Conservation (phyloP, 1,284 basidiomycete species). For the Apiotrichum sp. region DNA sequence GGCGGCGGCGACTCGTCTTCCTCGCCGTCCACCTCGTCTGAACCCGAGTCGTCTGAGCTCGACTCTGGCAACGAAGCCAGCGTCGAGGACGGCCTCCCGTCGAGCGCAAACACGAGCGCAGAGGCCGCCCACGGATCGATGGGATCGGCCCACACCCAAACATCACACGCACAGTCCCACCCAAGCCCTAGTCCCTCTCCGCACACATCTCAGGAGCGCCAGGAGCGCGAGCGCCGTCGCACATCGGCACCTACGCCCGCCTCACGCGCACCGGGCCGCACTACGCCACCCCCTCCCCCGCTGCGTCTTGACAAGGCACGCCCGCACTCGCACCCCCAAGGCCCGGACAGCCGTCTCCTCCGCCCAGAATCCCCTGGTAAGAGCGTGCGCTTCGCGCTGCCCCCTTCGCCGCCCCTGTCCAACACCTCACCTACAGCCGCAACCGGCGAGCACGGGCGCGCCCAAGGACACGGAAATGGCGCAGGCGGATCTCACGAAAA, state of each 20-base stretch:
- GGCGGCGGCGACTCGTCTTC: too few species aligned
- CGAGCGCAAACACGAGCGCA: neutral
- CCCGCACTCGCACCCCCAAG: too few species aligned
- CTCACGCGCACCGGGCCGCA: too few species aligned
- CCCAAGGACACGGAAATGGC: neutral
- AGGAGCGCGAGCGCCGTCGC: too few species aligned
- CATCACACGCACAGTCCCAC: too few species aligned
- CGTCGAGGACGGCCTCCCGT: neutral
- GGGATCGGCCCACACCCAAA: too few species aligned
- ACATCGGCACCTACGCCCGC: too few species aligned
- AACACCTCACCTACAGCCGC: neutral
- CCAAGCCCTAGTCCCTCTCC: too few species aligned
- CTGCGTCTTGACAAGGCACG: neutral
- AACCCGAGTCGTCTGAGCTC: neutral
- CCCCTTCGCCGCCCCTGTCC: neutral
- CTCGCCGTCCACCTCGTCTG: too few species aligned
- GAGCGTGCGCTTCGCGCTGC: conserved; percentile 2
- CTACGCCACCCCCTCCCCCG: neutral
- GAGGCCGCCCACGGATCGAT: too few species aligned
- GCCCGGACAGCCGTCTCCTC: neutral
- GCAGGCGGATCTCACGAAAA: neutral
- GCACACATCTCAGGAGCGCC: too few species aligned
- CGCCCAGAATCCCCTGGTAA: neutral
- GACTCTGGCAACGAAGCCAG: neutral
- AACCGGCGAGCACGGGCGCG: neutral